Base-by-base conservation (phyloP, 2,329 filamentous ascomycete species). In the Venturia oleaginea region DNA sequence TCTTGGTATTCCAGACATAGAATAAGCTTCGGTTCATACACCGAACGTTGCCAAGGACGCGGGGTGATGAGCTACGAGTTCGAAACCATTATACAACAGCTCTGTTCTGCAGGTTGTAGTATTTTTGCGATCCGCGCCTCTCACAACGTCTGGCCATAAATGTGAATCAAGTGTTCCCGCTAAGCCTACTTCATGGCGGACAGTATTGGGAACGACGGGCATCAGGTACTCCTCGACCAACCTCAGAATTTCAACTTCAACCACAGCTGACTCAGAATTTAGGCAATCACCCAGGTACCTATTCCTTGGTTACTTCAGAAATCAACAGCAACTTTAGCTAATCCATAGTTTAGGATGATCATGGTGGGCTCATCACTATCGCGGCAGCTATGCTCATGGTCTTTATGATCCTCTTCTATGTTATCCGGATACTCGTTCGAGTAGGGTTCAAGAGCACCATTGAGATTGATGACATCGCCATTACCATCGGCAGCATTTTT, bases 331-430 rank as follows among this genome's bases (percentile, higher is more conserved):
- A 17, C 40, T 17, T 3, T 19, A 19, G 15, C 40, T 43, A 17
- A 43, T 17, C 40, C 40, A 15, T 2, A n/a, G n/a, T 43, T 22
- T 43, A 63, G 40, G 19, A 11, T 19, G 30, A 64, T 37, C 57
- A 64, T 64, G 63, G 63, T n/a, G 63, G 63, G 2, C 46, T 42
- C 11, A 61, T 64, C 11, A 54, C 51, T n/a, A 51, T 64, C n/a
- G 22, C 30, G 13, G 30, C 54, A 3, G 63, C 55, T 10, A 38
- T 64, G 51, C 40, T 64, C 27, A 51, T 61, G 38, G 51, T 57
- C 13, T 61, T 24, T 8, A 42, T 42, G 54, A 51, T 64, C 13
- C 40, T 64, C 2, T 64, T 64, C 43, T 61, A 46, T 24, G 1
- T 64, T 13, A 60, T 64, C 8, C 6, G 63, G n/a, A 42, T 57